Evolutionary conservation across 257 asterid genomes (phyloP).

Genomic region (Paraleonurus japonicus): DNA sequence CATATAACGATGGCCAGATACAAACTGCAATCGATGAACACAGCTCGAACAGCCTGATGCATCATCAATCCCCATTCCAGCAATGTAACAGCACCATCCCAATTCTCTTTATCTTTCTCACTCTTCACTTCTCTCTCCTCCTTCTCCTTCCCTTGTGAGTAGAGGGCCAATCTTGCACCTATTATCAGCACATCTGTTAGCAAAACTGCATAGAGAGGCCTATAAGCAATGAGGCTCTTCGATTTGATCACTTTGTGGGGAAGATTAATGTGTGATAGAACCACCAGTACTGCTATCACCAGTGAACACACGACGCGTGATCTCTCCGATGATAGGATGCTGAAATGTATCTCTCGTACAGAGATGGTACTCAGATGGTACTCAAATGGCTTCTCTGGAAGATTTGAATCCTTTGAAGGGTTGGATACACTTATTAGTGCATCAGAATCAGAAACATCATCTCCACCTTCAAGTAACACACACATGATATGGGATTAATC

Average conservation of each 20-base stretch:
- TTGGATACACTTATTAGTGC: conserved; percentile 16
- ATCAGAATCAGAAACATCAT: background rate
- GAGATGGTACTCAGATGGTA: conserved; percentile 30
- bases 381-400: conserved; percentile 21
- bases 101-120: conserved; percentile 25
- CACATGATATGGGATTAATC: background rate
- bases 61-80: conserved; percentile 65
- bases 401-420: background rate
- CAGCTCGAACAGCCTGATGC: conserved; percentile 56
- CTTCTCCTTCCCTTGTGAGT: conserved; percentile 25
- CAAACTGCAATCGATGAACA: conserved; percentile 71
- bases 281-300: conserved; percentile 58
- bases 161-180: conserved; percentile 38
- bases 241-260: conserved; percentile 56
- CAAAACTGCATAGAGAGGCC: conserved; percentile 65
- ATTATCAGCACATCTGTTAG: conserved; percentile 51
- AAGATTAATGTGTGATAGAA: conserved; percentile 49
- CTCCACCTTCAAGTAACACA: conserved; percentile 27
- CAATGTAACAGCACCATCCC: conserved; percentile 56
- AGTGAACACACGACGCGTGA: conserved; percentile 55
- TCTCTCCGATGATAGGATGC: conserved; percentile 60
- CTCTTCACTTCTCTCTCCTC: conserved; percentile 4
- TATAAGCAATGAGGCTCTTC: conserved; percentile 56
- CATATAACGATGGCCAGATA: conserved; percentile 57
- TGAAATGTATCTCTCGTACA: conserved; percentile 44